Percentiles rank a stretch among this genome's conserved stretches.
These are phyloP conservation scores for Sodiomyces alkalinus DNA, from an alignment of 2,329 filamentous ascomycete genomes.

Conservation along the genomic window DNA sequence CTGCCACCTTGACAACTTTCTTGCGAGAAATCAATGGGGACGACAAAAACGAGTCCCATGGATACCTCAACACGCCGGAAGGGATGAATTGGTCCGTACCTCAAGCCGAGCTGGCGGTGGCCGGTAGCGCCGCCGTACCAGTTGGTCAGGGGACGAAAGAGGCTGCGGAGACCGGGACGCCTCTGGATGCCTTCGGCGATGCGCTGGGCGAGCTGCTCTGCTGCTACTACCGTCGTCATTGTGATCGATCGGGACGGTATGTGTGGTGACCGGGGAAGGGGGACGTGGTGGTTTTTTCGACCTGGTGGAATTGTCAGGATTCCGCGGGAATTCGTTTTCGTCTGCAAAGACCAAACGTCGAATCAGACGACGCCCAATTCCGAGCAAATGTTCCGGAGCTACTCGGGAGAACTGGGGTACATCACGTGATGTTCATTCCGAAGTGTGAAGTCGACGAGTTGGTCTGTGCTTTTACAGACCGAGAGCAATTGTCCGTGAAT, in stretches of 20 bases:
- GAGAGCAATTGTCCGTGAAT: no score
- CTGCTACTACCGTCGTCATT: conserved; percentile 45
- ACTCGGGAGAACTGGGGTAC: background rate
- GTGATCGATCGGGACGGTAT: conserved; percentile 15
- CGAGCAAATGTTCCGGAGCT: conserved; percentile 4
- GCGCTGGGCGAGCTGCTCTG: conserved; percentile 43
- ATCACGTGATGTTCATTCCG: no score
- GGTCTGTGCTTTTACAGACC: no score
- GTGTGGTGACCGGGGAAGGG: conserved; percentile 8
- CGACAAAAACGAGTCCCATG: background rate
- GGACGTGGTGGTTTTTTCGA: conserved; percentile 2
- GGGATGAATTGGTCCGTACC: conserved; percentile 38
- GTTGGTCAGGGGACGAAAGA: conserved; percentile 66
- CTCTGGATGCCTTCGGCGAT: conserved; percentile 36
- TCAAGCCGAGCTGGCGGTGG: conserved; percentile 85
- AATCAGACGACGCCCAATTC: conserved; percentile 7
- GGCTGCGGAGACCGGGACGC: conserved; percentile 71
- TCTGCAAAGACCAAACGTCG: conserved; percentile 1
- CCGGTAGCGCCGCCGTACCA: conserved; percentile 86
- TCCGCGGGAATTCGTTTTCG: conserved; percentile 3
- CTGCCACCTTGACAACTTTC: no score
- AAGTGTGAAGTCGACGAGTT: no score
- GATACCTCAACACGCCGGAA: no score
- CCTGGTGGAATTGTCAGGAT: background rate
- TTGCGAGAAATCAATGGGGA: no score